Evolutionary conservation across 805 yeast genomes (phyloP), one percentile per base, ranked within the genome.

Genomic region (Yamadazyma philogaea): DNA sequence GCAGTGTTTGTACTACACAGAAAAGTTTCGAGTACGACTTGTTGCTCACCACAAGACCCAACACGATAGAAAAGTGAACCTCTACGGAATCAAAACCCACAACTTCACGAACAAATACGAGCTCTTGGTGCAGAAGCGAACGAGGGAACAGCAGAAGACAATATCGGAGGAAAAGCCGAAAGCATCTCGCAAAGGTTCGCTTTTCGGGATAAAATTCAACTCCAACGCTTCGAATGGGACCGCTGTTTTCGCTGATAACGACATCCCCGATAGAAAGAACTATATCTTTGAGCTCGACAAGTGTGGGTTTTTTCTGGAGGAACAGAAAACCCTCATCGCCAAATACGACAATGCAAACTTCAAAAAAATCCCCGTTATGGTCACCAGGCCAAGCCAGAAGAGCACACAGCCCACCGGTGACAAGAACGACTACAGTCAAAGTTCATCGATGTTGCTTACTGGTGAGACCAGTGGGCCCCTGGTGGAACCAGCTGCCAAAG

Each of bases 1-100:
- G 18, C 99, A 93, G 60, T 87, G 95, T 51, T 73, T 91, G 7
- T 91, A 78, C 68, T 82, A 85, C 64, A 75, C 91, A 3, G 73
- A 76, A 19, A 75, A 74, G 21, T 88, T 93, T 55, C 75, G 97
- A 30, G 42, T 46, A 12, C 49, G 53, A 17, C 48, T 70, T 20
- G 45, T 65, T 8, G 43, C 50, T n/a, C 68, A 70, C 48, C 62
- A 61, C 24, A 36, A 38, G 6, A 49, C 57, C 1, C 51, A 56
- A 5, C 75, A 67, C 47, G 69, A 64, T 11, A 58, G 59, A 10
- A 57, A 60, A 37, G 39, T 52, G n/a, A 47, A 51, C 6, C 54
- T 63, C 16, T 37, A 54, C 11, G 74, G 75, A 3, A 53, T 57
- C 8, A 56, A 56, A 34, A 52, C 60, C 2, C 75, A 70, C 44